phyloP scores from a whole-genome alignment of 139 green algal species.

The Tetraselmis chui region DNA sequence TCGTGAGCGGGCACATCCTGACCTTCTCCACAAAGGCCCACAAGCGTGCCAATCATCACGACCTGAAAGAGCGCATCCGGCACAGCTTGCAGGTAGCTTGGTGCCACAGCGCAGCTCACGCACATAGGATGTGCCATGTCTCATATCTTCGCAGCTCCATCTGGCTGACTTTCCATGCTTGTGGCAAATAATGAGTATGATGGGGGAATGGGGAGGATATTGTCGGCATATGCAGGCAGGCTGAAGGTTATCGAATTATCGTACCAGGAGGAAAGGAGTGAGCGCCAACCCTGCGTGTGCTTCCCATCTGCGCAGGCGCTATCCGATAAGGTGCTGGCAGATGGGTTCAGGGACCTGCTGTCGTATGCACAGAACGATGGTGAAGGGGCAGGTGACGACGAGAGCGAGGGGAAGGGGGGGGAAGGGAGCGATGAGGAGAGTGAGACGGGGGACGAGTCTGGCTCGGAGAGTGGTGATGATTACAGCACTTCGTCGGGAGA shows the following conservation, averaged over 20 bases:
- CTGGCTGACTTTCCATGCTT: background rate
- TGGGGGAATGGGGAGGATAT: no score
- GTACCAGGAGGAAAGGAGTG: no score
- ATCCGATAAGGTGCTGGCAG: background rate
- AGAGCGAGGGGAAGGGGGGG: background rate
- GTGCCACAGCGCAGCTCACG: no score
- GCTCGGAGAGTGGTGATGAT: no score
- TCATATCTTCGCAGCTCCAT: background rate
- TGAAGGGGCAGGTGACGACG: background rate
- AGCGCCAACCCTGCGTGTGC: no score
- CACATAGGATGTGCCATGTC: background rate
- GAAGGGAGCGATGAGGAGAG: background rate
- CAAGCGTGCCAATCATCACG: background rate
- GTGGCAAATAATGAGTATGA: background rate
- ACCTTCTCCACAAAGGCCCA: background rate
- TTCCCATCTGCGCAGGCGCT: background rate
- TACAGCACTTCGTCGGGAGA: no score
- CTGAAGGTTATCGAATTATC: no score
- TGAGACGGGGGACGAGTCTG: no score
- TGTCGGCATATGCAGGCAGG: no score
- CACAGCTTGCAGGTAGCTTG: background rate
- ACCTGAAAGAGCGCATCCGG: background rate
- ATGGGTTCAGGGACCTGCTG: background rate
- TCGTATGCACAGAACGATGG: background rate
- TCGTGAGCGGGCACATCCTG: slow-evolving; percentile 3